phyloP scores from a whole-genome alignment of 352 stramenopile genomes.

The Halophytophthora batemanensis region DNA sequence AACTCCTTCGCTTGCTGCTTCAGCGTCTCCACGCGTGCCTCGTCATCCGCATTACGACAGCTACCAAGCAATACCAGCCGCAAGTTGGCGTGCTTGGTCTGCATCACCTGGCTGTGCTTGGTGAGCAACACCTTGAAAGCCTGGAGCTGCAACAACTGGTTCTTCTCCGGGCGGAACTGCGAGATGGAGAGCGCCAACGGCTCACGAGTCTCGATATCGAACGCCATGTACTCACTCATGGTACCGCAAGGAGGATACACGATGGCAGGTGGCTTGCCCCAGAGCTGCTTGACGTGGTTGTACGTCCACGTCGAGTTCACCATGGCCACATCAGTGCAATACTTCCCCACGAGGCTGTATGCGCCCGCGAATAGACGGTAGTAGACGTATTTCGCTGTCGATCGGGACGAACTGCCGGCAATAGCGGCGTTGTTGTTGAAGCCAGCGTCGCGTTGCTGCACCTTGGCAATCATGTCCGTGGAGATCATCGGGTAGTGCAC shows the following conservation, averaged over 20 bases:
- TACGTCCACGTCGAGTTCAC: constrained; percentile 99
- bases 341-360: constrained; percentile 90
- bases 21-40: constrained; percentile 85
- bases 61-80: constrained; percentile 95
- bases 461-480: constrained; percentile 96
- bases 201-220: constrained; percentile 56
- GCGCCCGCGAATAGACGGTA: constrained; percentile 93
- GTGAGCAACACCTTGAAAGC: constrained; percentile 73
- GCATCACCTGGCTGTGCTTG: constrained; percentile 43
- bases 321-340: constrained; percentile 89
- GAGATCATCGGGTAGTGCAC: constrained; percentile 99
- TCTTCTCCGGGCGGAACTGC: constrained; percentile 99
- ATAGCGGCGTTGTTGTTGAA: constrained; percentile 95
- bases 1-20: constrained; percentile 74
- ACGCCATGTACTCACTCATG: constrained; percentile 70
- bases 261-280: constrained; percentile 71
- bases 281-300: constrained; percentile 93
- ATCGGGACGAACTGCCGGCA: constrained; percentile 72
- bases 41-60: constrained; percentile 93
- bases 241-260: constrained; percentile 97
- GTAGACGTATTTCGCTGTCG: constrained; percentile 92
- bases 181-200: constrained; percentile 93
- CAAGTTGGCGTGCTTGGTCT: constrained; percentile 54
- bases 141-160: constrained; percentile 95
- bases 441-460: constrained; percentile 85